Evolutionary conservation across 78 protist genomes (phyloP), one percentile per base, ranked within the genome.

Genomic region (Mastigamoeba balamuthi): DNA sequence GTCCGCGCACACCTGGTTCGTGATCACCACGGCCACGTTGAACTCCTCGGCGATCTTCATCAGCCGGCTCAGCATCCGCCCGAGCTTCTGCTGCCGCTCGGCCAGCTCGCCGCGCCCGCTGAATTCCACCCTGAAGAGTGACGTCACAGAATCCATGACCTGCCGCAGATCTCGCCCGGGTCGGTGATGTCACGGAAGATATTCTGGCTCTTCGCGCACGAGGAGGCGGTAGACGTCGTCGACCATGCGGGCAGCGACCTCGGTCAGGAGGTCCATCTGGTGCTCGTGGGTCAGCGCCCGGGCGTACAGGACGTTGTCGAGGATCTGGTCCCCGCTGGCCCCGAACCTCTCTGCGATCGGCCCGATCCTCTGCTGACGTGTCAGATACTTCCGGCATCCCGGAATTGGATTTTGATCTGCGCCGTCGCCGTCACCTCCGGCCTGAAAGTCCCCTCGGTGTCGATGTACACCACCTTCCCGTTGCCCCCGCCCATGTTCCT

Each of bases 391-490:
- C n/a, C n/a, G n/a, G n/a, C n/a, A n/a, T n/a, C n/a, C n/a, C n/a
- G n/a, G n/a, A n/a, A n/a, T n/a, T n/a, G n/a, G n/a, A n/a, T n/a
- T n/a, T n/a, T n/a, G n/a, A n/a, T n/a, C n/a, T n/a, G n/a, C n/a
- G n/a, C n/a, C n/a, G n/a, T n/a, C n/a, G n/a, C n/a, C n/a, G n/a
- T n/a, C n/a, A n/a, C n/a, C n/a, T n/a, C n/a, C n/a, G n/a, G n/a
- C n/a, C n/a, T 87, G 79, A 96, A 96, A 0, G 99, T 96, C 25
- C 99, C 99, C 66, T 96, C 99, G 0, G 99, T 95, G 72, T 96
- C 99, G 36, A 96, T 88, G 79, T 91, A 96, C 33, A 92, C 78
- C 25, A 92, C 93, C 77, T 92, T 94, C 7, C 97, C 99, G 73
- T 88, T 94, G 3, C 86, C 98, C 3, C 98, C 99, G 35, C 97